Percentiles rank a stretch among this genome's conserved stretches.
Conservation (phyloP, 495 filamentous ascomycete species). For the Penicillium simplicissimum region DNA sequence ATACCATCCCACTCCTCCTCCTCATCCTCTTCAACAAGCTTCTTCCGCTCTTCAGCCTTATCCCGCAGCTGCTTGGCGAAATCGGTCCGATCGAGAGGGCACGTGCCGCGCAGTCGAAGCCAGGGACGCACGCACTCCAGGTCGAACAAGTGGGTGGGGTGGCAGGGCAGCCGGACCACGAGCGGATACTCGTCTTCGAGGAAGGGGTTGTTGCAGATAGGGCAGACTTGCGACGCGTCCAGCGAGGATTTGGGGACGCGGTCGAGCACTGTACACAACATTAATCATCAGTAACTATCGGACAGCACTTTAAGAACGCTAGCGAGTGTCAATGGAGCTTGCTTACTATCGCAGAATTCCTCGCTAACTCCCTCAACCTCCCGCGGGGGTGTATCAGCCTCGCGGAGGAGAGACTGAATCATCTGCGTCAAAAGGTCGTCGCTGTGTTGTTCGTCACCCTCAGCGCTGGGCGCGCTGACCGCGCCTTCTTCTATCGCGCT, state of each 20-base stretch:
- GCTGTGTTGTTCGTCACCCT: constrained; percentile 6
- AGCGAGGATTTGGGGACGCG: constrained; percentile 71
- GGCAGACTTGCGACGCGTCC: constrained; percentile 68
- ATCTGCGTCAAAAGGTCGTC: constrained; percentile 59
- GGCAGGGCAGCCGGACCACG: constrained; percentile 85
- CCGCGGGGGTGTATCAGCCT: constrained; percentile 65
- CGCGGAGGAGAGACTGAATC: constrained; percentile 59
- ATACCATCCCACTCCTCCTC: constrained; percentile 71
- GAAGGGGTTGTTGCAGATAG: constrained; percentile 83
- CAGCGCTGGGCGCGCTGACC: neutral
- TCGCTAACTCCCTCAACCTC: constrained; percentile 76
- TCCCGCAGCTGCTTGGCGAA: constrained; percentile 72
- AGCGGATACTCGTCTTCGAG: constrained; percentile 77
- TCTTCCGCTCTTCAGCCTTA: constrained; percentile 55
- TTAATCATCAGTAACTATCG: neutral
- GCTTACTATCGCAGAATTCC: constrained; percentile 69
- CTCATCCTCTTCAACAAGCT: constrained; percentile 60
- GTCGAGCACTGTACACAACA: constrained; percentile 58
- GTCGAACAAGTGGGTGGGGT: constrained; percentile 80
- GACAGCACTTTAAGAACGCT: no score
- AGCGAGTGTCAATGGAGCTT: neutral
- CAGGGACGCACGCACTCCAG: constrained; percentile 93
- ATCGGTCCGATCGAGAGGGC: constrained; percentile 81
- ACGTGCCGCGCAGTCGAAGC: constrained; percentile 84
- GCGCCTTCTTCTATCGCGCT: neutral